Conservation (phyloP, 768 basidiomycete species). For the Paxillus involutus region DNA sequence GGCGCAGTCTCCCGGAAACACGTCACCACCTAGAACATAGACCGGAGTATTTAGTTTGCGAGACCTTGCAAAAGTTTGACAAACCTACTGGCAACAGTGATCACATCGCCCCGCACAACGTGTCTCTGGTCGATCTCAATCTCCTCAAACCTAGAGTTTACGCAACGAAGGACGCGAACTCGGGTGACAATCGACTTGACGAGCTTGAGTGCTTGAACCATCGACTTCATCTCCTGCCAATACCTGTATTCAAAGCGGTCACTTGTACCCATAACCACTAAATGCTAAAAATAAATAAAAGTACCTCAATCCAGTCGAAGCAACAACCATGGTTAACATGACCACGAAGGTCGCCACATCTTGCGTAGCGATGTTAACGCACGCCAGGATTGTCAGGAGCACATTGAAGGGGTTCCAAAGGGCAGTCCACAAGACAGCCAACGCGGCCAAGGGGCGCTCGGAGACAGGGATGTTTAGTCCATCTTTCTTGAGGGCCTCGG, state of each 20-base stretch:
- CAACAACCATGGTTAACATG: slow-evolving; percentile 36
- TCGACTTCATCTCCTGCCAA: slow-evolving; percentile 35
- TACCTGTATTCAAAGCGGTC: slow-evolving; percentile 12
- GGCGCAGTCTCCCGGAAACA: slow-evolving; percentile 36
- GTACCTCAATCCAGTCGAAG: slow-evolving; percentile 33
- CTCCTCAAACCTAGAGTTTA: slow-evolving; percentile 20
- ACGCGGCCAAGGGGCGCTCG: slow-evolving; percentile 30
- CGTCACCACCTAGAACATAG: slow-evolving; percentile 28
- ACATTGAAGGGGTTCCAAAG: slow-evolving; percentile 37
- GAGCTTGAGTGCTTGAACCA: slow-evolving; percentile 33
- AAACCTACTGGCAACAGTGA: slow-evolving; percentile 29
- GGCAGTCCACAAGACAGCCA: slow-evolving; percentile 31
- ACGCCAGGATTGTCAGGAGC: slow-evolving; percentile 29
- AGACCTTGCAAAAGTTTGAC: background rate
- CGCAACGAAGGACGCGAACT: slow-evolving; percentile 30
- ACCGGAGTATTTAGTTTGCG: background rate
- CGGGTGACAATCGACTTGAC: slow-evolving; percentile 34
- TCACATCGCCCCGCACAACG: slow-evolving; percentile 33
- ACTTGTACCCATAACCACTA: background rate
- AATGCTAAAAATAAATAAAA: background rate
- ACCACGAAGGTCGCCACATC: slow-evolving; percentile 34
- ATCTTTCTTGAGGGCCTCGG: slow-evolving; percentile 17
- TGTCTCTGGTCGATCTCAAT: slow-evolving; percentile 30
- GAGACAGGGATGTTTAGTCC: slow-evolving; percentile 29
- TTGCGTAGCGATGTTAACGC: slow-evolving; percentile 32